These are phyloP conservation scores for Celoporthe dispersa DNA, from an alignment of 2,329 filamentous ascomycete genomes.

Conservation along the genomic window DNA sequence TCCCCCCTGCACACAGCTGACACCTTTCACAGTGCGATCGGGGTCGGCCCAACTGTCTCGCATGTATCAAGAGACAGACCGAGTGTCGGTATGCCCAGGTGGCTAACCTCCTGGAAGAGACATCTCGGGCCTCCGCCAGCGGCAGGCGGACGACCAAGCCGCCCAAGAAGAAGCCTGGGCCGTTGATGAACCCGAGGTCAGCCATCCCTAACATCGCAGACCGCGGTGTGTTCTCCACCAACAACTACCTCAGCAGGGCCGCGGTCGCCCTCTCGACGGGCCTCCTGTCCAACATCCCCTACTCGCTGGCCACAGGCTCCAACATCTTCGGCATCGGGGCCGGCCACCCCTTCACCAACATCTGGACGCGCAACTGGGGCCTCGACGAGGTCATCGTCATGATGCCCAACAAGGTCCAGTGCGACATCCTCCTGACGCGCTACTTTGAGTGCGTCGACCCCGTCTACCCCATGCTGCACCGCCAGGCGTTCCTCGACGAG, in stretches of 20 bases:
- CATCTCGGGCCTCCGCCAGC: constrained; percentile 57
- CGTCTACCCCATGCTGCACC: constrained; percentile 80
- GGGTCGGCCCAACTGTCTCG: constrained; percentile 69
- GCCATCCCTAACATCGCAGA: constrained; percentile 61
- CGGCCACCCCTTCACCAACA: constrained; percentile 81
- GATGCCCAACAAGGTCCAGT: constrained; percentile 75
- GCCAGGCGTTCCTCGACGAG: constrained; percentile 75
- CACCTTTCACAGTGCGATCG: constrained; percentile 67
- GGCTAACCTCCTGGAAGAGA: constrained; percentile 76
- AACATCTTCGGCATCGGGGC: constrained; percentile 82
- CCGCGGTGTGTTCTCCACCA: constrained; percentile 51
- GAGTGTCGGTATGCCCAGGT: constrained; percentile 76
- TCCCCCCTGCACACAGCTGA: constrained; percentile 11
- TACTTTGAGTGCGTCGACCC: constrained; percentile 77
- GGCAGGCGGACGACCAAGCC: constrained; percentile 61
- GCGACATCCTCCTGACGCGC: constrained; percentile 67
- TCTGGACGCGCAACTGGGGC: constrained; percentile 81
- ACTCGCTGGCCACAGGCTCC: constrained; percentile 70
- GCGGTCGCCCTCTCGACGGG: constrained; percentile 61
- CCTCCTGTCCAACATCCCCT: constrained; percentile 73
- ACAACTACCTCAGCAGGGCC: constrained; percentile 50
- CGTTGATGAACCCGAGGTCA: constrained; percentile 42
- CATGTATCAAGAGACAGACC: constrained; percentile 76
- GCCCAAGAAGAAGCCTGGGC: constrained; percentile 54
- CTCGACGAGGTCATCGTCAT: constrained; percentile 76